phyloP scores from a whole-genome alignment of 2,329 filamentous ascomycete genomes.

The Claviceps lovelessii region DNA sequence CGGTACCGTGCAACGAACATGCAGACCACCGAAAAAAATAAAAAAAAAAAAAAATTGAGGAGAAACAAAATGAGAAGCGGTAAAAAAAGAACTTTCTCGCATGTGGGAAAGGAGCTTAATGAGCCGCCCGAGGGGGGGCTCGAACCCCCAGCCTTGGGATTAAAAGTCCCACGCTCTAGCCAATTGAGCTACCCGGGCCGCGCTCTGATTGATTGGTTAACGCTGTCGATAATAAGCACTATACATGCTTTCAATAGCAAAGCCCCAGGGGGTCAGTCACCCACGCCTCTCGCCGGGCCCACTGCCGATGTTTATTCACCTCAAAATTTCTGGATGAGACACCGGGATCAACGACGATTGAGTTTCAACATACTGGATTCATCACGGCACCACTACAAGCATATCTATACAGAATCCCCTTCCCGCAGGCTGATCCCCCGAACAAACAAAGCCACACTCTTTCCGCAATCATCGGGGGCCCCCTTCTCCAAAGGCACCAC shows the following conservation, averaged over 20 bases:
- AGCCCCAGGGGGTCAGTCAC: not conserved
- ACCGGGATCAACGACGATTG: not conserved
- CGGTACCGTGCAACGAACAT: too few relatives aligned
- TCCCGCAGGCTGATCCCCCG: too few relatives aligned
- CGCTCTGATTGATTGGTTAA: not conserved
- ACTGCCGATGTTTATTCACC: not conserved
- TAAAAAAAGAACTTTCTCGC: too few relatives aligned
- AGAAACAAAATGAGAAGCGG: too few relatives aligned
- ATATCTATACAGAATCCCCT: not conserved
- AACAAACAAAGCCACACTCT: not conserved
- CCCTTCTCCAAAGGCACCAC: not conserved
- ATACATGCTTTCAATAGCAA: not conserved
- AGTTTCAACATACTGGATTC: not conserved
- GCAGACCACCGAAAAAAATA: too few relatives aligned
- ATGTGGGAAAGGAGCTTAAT: not conserved
- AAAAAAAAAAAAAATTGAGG: too few relatives aligned
- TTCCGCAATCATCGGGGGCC: not conserved
- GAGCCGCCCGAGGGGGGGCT: constrained; percentile 17
- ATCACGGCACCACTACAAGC: not conserved
- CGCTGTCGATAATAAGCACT: not conserved
- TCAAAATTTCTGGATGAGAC: constrained; percentile 7
- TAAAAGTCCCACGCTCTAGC: constrained; percentile 21
- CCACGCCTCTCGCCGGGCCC: not conserved
- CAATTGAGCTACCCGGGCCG: constrained; percentile 20
- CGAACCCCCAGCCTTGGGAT: constrained; percentile 21